phyloP scores from a whole-genome alignment of 108 stramenopile species.

The Cyclostephanos tholiformis region DNA sequence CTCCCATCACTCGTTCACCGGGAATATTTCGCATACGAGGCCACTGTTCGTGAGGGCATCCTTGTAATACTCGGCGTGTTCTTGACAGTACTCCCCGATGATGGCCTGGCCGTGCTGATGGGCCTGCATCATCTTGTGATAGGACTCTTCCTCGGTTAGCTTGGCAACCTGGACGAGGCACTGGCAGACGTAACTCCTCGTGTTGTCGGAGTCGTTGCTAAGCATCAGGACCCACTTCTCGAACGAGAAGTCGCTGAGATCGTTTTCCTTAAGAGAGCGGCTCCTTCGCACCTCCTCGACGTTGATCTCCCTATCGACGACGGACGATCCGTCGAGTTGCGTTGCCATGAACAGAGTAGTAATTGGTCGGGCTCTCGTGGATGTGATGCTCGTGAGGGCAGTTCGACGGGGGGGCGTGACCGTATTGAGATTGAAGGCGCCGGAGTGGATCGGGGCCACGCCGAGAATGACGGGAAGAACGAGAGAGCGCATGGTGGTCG shows the following conservation, averaged over 20 bases:
- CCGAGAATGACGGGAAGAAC: background rate
- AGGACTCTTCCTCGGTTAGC: slow-evolving; percentile 13
- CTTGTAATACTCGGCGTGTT: slow-evolving; percentile 21
- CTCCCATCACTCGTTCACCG: background rate
- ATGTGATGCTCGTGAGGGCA: background rate
- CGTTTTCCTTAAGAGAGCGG: background rate
- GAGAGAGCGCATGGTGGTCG: background rate
- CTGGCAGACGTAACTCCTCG: slow-evolving; percentile 4
- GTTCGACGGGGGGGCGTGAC: background rate
- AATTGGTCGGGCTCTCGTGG: background rate
- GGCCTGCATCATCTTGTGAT: slow-evolving; percentile 9
- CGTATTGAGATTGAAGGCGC: background rate
- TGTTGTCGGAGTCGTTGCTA: slow-evolving; percentile 15
- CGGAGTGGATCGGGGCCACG: background rate
- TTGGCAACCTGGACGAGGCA: slow-evolving; percentile 15
- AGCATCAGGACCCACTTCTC: slow-evolving; percentile 15
- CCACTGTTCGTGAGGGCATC: slow-evolving; percentile 15
- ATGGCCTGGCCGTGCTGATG: slow-evolving; percentile 9
- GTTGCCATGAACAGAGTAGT: background rate
- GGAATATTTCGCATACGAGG: slow-evolving; percentile 17
- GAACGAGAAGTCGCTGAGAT: background rate
- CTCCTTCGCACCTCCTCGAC: background rate
- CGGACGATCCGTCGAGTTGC: background rate
- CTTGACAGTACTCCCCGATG: slow-evolving; percentile 16
- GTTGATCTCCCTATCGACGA: slow-evolving; percentile 1